Conservation (phyloP, 2,329 filamentous ascomycete species). For the Colletotrichum simmondsii region DNA sequence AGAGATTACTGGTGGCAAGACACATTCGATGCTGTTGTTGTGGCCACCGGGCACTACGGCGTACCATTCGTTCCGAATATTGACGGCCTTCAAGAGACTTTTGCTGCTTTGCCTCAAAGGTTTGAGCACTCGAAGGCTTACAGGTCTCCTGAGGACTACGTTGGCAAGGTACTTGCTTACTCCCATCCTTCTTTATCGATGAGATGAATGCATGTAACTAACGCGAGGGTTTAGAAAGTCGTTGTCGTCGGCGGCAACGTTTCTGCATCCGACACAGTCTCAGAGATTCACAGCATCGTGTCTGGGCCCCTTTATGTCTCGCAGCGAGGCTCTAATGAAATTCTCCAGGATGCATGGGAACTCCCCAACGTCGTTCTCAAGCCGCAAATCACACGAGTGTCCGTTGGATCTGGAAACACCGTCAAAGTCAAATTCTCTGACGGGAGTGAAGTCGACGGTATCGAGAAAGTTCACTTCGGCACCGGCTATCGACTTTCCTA, state of each 20-base stretch:
- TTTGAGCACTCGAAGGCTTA: slow-evolving; percentile 54
- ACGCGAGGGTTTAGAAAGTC: slow-evolving; percentile 50
- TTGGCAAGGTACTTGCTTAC: slow-evolving; percentile 31
- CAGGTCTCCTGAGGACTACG: slow-evolving; percentile 40
- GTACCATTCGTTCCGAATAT: slow-evolving; percentile 53
- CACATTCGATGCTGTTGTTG: slow-evolving; percentile 52
- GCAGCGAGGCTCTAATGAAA: slow-evolving; percentile 53
- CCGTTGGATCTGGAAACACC: slow-evolving; percentile 47
- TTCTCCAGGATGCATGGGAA: slow-evolving; percentile 63
- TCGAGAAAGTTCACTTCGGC: slow-evolving; percentile 69
- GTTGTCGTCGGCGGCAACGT: slow-evolving; percentile 68
- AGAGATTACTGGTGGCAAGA: slow-evolving; percentile 54
- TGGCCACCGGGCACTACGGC: slow-evolving; percentile 53
- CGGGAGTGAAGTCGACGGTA: slow-evolving; percentile 55
- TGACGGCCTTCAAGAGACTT: slow-evolving; percentile 50
- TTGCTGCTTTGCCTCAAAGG: slow-evolving; percentile 46
- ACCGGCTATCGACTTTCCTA: slow-evolving; percentile 70
- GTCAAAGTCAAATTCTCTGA: slow-evolving; percentile 56
- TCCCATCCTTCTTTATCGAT: slow-evolving; percentile 16
- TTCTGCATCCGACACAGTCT: slow-evolving; percentile 66
- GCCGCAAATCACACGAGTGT: slow-evolving; percentile 54
- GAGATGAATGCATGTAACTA: background rate
- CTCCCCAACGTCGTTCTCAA: slow-evolving; percentile 59
- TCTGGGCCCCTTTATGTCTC: slow-evolving; percentile 61
- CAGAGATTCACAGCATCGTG: slow-evolving; percentile 59